phyloP scores from a whole-genome alignment of 2,329 filamentous ascomycete genomes.

The Xylaria sp. region DNA sequence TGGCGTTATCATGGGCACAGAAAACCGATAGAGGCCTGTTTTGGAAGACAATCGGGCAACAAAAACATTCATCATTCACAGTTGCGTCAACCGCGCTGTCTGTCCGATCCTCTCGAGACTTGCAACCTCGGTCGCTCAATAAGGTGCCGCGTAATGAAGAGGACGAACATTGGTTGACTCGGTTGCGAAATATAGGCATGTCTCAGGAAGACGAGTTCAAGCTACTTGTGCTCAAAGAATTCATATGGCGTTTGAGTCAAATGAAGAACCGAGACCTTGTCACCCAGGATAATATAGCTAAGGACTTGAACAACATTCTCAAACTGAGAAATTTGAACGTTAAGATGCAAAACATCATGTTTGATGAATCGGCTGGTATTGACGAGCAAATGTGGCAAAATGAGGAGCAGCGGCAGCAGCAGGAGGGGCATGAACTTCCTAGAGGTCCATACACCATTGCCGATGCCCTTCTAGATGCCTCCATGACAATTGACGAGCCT shows the following conservation, averaged over 20 bases:
- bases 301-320: slow-evolving; percentile 75
- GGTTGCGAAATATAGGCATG: slow-evolving; percentile 86
- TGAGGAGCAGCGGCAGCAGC: slow-evolving; percentile 41
- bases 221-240: slow-evolving; percentile 84
- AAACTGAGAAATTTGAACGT: slow-evolving; percentile 79
- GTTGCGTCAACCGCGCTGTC: slow-evolving; percentile 68
- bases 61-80: slow-evolving; percentile 72
- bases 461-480: slow-evolving; percentile 91
- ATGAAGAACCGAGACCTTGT: slow-evolving; percentile 69
- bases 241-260: slow-evolving; percentile 86
- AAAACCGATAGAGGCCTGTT: slow-evolving; percentile 85
- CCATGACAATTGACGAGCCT: slow-evolving; percentile 83
- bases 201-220: slow-evolving; percentile 87
- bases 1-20: slow-evolving; percentile 85
- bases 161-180: slow-evolving; percentile 91
- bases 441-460: slow-evolving; percentile 79
- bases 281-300: slow-evolving; percentile 55
- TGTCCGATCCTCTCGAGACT: slow-evolving; percentile 66
- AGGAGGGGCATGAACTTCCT: slow-evolving; percentile 50
- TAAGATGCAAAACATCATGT: slow-evolving; percentile 89
- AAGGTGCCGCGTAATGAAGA: slow-evolving; percentile 84
- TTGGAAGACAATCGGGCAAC: slow-evolving; percentile 81
- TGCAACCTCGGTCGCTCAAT: slow-evolving; percentile 67
- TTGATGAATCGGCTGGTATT: slow-evolving; percentile 77
- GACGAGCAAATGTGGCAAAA: slow-evolving; percentile 52